A percentile compares a stretch with the other conserved stretches of the same genome.
These are phyloP conservation scores for Raffaelea arxii DNA, from an alignment of 2,329 filamentous ascomycete genomes.

Conservation along the genomic window DNA sequence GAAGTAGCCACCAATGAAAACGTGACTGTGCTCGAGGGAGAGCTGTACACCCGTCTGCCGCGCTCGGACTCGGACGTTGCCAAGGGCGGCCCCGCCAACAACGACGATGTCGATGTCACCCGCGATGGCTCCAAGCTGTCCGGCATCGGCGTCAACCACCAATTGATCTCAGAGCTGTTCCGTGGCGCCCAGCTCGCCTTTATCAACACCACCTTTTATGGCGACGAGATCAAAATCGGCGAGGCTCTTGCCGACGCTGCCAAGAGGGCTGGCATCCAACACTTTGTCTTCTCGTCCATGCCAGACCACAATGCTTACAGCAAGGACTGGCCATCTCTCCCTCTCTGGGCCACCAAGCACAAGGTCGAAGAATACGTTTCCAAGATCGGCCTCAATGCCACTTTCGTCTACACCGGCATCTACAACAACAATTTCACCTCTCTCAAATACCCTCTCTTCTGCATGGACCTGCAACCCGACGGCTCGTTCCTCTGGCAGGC, in stretches of 20 bases:
- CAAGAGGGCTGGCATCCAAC: slow-evolving; percentile 72
- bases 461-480: slow-evolving; percentile 79
- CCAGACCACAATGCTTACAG: slow-evolving; percentile 82
- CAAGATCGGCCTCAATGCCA: slow-evolving; percentile 71
- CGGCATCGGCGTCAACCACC: slow-evolving; percentile 59
- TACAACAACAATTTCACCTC: slow-evolving; percentile 99
- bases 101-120: slow-evolving; percentile 49
- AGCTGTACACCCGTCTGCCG: slow-evolving; percentile 48
- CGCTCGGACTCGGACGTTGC: slow-evolving; percentile 37
- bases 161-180: slow-evolving; percentile 70
- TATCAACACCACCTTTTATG: slow-evolving; percentile 96
- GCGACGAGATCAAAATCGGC: slow-evolving; percentile 85
- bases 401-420: slow-evolving; percentile 92
- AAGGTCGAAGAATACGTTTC: slow-evolving; percentile 86
- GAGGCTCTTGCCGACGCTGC: slow-evolving; percentile 82
- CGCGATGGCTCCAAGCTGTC: slow-evolving; percentile 49
- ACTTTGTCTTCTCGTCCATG: slow-evolving; percentile 97
- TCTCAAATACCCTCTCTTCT: slow-evolving; percentile 84
- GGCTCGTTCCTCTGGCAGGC: slow-evolving; percentile 89
- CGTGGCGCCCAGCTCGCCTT: slow-evolving; percentile 79
- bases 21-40: slow-evolving; percentile 54
- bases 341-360: slow-evolving; percentile 88
- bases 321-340: slow-evolving; percentile 67
- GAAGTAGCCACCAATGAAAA: slow-evolving; percentile 76
- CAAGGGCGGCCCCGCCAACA: slow-evolving; percentile 13